Evolutionary conservation across 2,329 filamentous ascomycete genomes (phyloP), one percentile per base, ranked within the genome.

Genomic region (Fusarium tjaetaba): DNA sequence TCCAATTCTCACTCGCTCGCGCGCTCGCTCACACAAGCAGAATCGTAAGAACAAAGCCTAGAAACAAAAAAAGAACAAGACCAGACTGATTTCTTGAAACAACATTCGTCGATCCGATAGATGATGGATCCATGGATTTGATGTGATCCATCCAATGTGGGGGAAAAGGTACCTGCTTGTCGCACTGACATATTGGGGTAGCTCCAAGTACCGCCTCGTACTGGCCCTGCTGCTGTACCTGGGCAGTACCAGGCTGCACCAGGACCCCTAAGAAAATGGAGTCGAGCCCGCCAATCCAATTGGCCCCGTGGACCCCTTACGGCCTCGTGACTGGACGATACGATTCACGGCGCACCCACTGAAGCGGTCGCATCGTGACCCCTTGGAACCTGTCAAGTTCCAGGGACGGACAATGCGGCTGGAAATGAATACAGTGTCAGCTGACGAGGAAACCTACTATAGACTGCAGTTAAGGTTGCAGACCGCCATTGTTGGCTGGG

Each of bases 321-420:
- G 67, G 66, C 69, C 71, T 58, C 76, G 70, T 80, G 78, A 80
- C 71, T 80, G 77, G 79, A 36, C 61, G 36, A 45, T 39, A 41
- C 46, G 72, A 70, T 58, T 68, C 72, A 74, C 32, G 49, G 43
- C 53, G 51, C 58, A 72, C 48, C 71, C 71, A 68, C 71, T 71
- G 58, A 42, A 71, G 38, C 64, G 60, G 68, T 59, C 59, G 63
- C 71, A 74, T 73, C 71, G 71, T 71, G 56, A 74, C 71, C 71
- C 61, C 59, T 55, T 46, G 56, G 65, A 65, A 73, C 71, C 57
- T 73, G 70, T 73, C 57, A 71, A 39, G 51, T 38, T 28, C 24
- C 51, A 55, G 51, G 51, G 24, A 26, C 22, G 18, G 53, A 56
- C 26, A 46, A 41, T 42, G 30, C 65, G 41, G 52, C 56, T 59